Base-by-base conservation (phyloP, 768 basidiomycete genomes). In the Trametes coccinea region DNA sequence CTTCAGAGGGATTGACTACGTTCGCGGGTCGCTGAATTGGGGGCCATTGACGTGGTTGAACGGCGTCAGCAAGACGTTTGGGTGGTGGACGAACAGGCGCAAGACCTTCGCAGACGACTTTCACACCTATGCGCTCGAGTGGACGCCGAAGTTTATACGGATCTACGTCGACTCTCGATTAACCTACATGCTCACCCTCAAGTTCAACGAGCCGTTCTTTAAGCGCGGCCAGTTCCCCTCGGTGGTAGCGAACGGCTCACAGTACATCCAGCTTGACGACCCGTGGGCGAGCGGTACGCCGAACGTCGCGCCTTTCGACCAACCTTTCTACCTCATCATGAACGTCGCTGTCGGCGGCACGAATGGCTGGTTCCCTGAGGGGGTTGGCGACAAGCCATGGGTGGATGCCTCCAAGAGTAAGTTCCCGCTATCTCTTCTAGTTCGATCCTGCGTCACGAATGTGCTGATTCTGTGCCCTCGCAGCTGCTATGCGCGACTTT, bases 351-450 rank as follows among this genome's bases (percentile, higher is more conserved):
- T 93, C 40, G 94, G 94, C 8, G 91, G 92, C 1, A 95, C 92
- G 29, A 92, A 87, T 69, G 94, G 94, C 3, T 95, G 92, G 92
- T 95, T 95, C 84, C 90, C 91, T 4, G 94, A 97, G 71, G 84
- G 84, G 48, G 77, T 75, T n/a, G 86, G 83, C 6, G 74, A 84
- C 69, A 93, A 93, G 75, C 91, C 91, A 2, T 93, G 92, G 92
- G 70, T 92, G 50, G 89, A 93, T 71, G 82, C 82, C 33, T 88
- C 89, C 0, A 54, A 66, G 33, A 71, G 76, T 78, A 59, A 37
- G 34, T 37, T 64, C 27, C 41, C 41, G 9, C 7, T 4, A n/a
- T 43, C 41, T 37, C 2, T 11, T 37, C 34, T 0, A 11, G 34
- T 5, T 43, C 34, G 34, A 22, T 22, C 22, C 22, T 2, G 39